Conservation (phyloP, 495 filamentous ascomycete genomes). For the Diplogelasinospora grovesii region DNA sequence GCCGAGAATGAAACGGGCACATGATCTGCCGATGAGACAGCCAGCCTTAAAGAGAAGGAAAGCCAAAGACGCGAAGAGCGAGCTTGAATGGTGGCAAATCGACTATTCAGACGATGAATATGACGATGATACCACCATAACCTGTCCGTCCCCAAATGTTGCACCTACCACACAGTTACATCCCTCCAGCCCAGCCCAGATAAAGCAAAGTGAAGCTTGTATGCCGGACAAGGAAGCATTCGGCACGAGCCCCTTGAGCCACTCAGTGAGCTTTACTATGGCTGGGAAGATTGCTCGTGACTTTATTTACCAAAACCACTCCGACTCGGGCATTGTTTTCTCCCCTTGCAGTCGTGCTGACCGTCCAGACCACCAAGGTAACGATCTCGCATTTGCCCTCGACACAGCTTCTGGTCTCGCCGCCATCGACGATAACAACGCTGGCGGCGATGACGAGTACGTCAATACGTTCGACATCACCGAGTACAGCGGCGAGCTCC, state of each 20-base stretch:
- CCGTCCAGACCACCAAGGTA: conserved; percentile 12
- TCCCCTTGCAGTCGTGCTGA: conserved; percentile 15
- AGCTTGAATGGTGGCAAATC: conserved; percentile 2
- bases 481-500: background rate
- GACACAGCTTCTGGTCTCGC: conserved; percentile 7
- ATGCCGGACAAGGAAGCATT: too few relatives aligned
- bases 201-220: background rate
- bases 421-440: conserved; percentile 7
- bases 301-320: too few relatives aligned
- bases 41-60: background rate
- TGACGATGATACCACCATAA: too few relatives aligned
- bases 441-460: conserved; percentile 5
- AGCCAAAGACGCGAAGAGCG: background rate
- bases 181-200: background rate
- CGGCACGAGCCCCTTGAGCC: background rate
- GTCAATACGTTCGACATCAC: conserved; percentile 1
- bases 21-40: background rate
- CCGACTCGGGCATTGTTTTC: conserved; percentile 10
- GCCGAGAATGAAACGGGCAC: conserved; percentile 1
- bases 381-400: conserved; percentile 11
- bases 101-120: conserved; percentile 17
- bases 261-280: conserved; percentile 5
- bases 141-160: too few relatives aligned
- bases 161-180: too few relatives aligned
- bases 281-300: background rate